Evolutionary conservation across 176 grass and related monocot genomes (phyloP).

Genomic region (Microstegium vimineum): DNA sequence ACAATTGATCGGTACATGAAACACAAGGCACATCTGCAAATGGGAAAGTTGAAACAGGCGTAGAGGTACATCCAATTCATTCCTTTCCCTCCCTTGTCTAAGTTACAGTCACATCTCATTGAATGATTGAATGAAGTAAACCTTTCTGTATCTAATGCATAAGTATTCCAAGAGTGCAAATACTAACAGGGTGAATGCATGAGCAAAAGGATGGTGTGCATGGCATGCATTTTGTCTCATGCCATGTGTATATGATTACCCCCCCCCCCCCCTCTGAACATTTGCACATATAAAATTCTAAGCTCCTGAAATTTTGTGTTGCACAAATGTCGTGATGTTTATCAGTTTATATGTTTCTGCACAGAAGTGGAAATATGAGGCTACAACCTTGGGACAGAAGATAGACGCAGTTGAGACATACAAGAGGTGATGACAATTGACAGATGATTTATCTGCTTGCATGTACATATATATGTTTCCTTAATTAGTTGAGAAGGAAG

Average conservation of each 20-base stretch:
- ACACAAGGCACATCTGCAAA: slow-evolving; percentile 25
- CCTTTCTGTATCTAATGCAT: neutral
- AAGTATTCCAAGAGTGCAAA: neutral
- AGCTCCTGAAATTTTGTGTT: neutral
- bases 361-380: slow-evolving; percentile 54
- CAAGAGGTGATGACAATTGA: slow-evolving; percentile 41
- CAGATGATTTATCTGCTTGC: neutral
- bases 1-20: slow-evolving; percentile 71
- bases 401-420: slow-evolving; percentile 48
- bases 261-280: too few species aligned
- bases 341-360: neutral
- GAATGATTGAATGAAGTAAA: neutral
- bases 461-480: too few species aligned
- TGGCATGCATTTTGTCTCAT: neutral
- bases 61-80: slow-evolving; percentile 31
- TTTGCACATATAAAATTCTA: neutral
- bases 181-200: neutral
- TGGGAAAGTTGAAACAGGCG: slow-evolving; percentile 21
- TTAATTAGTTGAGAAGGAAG: neutral
- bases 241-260: neutral
- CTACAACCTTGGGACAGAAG: slow-evolving; percentile 46
- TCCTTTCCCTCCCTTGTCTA: neutral
- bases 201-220: neutral
- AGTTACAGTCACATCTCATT: neutral
- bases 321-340: neutral